These are phyloP conservation scores for Lichtheimia ramosa DNA, from an alignment of 371 early-diverging fungal genomes.

Conservation along the genomic window DNA sequence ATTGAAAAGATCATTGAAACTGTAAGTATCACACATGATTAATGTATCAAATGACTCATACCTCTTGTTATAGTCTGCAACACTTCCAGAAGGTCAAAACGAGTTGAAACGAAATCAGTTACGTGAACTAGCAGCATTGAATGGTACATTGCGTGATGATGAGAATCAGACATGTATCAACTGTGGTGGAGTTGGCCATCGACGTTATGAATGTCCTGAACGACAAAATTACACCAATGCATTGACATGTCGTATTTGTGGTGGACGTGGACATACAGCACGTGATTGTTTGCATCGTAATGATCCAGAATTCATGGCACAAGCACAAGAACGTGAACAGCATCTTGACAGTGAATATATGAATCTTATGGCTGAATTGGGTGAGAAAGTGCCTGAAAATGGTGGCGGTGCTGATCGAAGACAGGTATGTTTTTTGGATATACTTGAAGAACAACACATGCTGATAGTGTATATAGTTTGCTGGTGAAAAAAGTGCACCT, in stretches of 20 bases:
- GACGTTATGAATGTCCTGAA: constrained; percentile 92
- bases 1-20: constrained; percentile 94
- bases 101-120: constrained; percentile 92
- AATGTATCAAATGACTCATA: background rate
- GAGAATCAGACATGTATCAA: constrained; percentile 93
- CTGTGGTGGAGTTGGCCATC: constrained; percentile 92
- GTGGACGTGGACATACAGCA: constrained; percentile 90
- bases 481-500: constrained; percentile 34
- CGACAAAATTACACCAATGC: constrained; percentile 82
- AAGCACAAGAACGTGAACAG: constrained; percentile 75
- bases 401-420: constrained; percentile 21
- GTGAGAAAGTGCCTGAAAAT: constrained; percentile 61
- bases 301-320: constrained; percentile 70
- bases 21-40: constrained; percentile 41
- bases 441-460: background rate
- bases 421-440: constrained; percentile 20
- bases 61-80: constrained; percentile 63
- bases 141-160: constrained; percentile 95
- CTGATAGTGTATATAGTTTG: constrained; percentile 12
- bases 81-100: constrained; percentile 93
- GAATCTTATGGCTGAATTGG: constrained; percentile 89
- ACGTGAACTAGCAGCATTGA: constrained; percentile 92
- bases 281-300: constrained; percentile 82
- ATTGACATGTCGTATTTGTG: constrained; percentile 89
- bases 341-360: constrained; percentile 88